Evolutionary conservation across 2,329 filamentous ascomycete species (phyloP), one percentile per base, ranked within the genome.

Genomic region (Aspergillus japonicus): DNA sequence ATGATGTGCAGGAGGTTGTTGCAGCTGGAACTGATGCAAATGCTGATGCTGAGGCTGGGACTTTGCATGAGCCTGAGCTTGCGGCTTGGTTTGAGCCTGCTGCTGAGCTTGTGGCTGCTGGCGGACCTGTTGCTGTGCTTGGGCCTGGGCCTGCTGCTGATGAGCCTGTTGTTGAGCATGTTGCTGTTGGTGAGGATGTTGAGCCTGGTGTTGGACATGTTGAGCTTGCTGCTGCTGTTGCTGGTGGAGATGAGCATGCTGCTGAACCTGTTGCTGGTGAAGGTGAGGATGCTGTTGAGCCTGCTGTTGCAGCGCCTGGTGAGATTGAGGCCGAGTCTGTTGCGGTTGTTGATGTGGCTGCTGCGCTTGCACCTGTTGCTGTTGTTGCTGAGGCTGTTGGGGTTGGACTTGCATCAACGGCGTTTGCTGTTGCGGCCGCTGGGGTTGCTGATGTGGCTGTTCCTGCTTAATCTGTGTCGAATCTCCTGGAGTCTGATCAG

Each of bases 281-380:
- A 33, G 23, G 16, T 61, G 49, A 26, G 42, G 44, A 42, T 63
- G 63, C 21, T 60, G 31, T 16, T 63, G 60, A 24, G 65, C 57
- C 24, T 64, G 62, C 42, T 59, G 53, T n/a, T 59, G 59, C 5
- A 50, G 42, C 29, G 66, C 62, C 12, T 66, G 62, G n/a, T 64
- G 57, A 14, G 57, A 33, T 44, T 64, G 64, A 26, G 65, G 61
- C 35, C 65, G 62, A 1, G 50, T 44, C 12, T 67, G 61, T 26
- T 65, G 64, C n/a, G 61, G 58, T 35, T 61, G 55, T 21, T 55
- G 57, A 56, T 59, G 55, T 21, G 35, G 50, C 21, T 59, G 57
- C 16, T 54, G 53, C n/a, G 33, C 26, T 14, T 66, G 60, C n/a
- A 62, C 62, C 14, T 65, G 61, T 19, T 67, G 57, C 8, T 57